Evolutionary conservation across 1,284 basidiomycete species (phyloP), one percentile per base, ranked within the genome.

Genomic region (Ceraceosorus guamensis): DNA sequence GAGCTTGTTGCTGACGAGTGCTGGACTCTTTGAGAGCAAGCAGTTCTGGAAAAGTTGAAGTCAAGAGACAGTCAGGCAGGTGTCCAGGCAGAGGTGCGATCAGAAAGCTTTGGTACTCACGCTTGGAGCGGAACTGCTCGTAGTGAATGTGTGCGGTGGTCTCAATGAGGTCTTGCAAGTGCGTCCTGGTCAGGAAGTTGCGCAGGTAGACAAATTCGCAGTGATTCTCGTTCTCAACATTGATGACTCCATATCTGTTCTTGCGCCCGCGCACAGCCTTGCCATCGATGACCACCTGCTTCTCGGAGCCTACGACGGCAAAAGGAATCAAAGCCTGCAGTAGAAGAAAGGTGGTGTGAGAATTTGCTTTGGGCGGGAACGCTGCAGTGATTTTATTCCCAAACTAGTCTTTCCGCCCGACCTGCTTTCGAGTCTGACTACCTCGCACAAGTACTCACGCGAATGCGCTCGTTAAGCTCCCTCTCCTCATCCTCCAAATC

Each of bases 111-210:
- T 11, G 11, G 2, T 11, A 41, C 39, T 34, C 32, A 18, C 48
- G 41, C 82, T 96, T 97, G 71, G 89, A 92, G 66, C 93, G 86
- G 88, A 98, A 98, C 6, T 92, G 91, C 82, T 98, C 95, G 79
- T 98, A 98, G 80, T 98, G 95, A 77, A 95, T 95, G 79, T 93
- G 89, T 6, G 92, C 89, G 2, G 93, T 98, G 55, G 93, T 96
- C 82, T 98, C 93, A 77, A 98, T 97, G 70, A 98, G 80, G 77
- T 98, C 95, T 79, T 98, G 95, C 71, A 98, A 80, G 79, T 98
- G 93, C 34, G 93, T 93, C 78, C 91, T 49, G 18, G 89, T 92
- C 64, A 97, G 82, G 83, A 97, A 97, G 83, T 98, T 93, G 70
- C 93, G 84, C 63, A 98, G 82, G 79, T 96, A 89, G 72, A 92